These are phyloP conservation scores for Capsicum chinense DNA, from an alignment of 257 asterid genomes.

Conservation along the genomic window DNA sequence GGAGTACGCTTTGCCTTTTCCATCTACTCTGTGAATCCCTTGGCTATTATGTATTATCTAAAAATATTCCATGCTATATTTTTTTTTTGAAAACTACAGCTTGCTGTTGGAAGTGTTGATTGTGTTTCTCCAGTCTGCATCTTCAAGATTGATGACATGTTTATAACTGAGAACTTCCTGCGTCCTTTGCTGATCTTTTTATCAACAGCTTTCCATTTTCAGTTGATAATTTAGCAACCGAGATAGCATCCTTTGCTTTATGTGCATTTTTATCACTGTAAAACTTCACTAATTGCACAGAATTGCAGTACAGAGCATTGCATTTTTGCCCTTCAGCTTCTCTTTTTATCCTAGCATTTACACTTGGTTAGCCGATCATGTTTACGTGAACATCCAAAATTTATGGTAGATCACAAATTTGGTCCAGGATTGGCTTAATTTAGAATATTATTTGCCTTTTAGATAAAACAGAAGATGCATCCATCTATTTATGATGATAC, in stretches of 20 bases:
- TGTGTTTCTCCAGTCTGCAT: neutral
- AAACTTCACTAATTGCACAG: neutral
- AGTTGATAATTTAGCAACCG: neutral
- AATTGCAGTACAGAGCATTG: slow-evolving; percentile 1
- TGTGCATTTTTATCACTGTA: neutral
- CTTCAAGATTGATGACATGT: slow-evolving; percentile 5
- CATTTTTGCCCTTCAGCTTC: neutral
- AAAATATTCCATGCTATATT: neutral
- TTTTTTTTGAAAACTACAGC: neutral
- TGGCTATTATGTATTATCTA: neutral
- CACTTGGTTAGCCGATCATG: neutral
- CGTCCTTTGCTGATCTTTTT: neutral
- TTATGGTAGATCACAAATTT: slow-evolving; percentile 9
- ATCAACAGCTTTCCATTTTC: neutral
- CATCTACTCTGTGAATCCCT: neutral
- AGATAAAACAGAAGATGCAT: slow-evolving; percentile 87
- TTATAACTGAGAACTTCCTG: neutral
- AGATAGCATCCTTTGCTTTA: slow-evolving; percentile 18
- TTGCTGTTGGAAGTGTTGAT: neutral
- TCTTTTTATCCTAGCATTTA: neutral
- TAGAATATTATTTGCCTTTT: slow-evolving; percentile 30
- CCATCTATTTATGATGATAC: slow-evolving; percentile 77
- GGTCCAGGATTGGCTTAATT: neutral
- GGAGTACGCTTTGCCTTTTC: neutral
- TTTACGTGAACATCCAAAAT: slow-evolving; percentile 14